Base-by-base conservation (phyloP, 768 basidiomycete species). In the Neoboletus magnificus region DNA sequence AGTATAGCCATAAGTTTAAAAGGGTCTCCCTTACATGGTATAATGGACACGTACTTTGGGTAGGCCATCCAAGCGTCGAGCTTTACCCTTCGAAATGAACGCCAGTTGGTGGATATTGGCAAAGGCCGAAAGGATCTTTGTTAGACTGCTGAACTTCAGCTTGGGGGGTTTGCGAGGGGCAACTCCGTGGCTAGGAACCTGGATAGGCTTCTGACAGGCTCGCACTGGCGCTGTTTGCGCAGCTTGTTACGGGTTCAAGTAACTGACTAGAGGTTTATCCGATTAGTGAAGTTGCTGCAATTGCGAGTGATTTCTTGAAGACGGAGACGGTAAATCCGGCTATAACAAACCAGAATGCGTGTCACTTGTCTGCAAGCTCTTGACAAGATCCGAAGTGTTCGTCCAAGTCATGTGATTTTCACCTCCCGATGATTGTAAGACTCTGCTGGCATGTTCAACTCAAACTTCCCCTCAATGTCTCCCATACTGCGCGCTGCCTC, bases 401-500 rank as follows among this genome's bases (percentile, higher is more conserved):
- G 50, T 11, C 2, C 16, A 2, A 13, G 53, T 60, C 65, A 66
- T 65, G 65, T 66, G 65, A 66, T 66, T 66, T 36, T 48, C 27
- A 22, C 57, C 58, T 35, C 62, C 56, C n/a, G n/a, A n/a, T n/a
- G n/a, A n/a, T n/a, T n/a, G n/a, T n/a, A n/a, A n/a, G n/a, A n/a
- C n/a, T n/a, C n/a, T n/a, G n/a, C n/a, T n/a, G n/a, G n/a, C n/a
- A n/a, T n/a, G n/a, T n/a, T 45, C 37, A n/a, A 22, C 43, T 40
- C 39, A 13, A 22, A 29, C 48, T 22, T 43, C 30, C 12, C 18
- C 32, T 20, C 6, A 23, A 48, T 52, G 41, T 47, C 53, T 52
- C 25, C 56, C 41, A 67, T 74, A 54, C 54, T 76, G 32, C 69
- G 72, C 22, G 29, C 48, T 25, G 60, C 56, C 46, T 32, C 42